phyloP scores from a whole-genome alignment of 495 filamentous ascomycete species.

The Penicillium manginii region DNA sequence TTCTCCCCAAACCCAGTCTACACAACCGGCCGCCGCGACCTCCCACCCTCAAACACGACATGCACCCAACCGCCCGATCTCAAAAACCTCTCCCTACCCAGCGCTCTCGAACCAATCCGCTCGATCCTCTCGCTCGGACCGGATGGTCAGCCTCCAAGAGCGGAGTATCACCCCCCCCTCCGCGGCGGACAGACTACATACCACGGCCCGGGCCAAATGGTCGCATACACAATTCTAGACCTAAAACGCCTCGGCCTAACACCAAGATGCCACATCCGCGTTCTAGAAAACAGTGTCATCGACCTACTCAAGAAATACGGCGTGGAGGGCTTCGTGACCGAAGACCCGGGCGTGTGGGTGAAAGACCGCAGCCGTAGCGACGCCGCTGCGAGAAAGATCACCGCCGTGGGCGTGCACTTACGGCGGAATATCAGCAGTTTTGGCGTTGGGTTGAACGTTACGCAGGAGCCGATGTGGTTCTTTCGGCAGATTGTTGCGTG shows the following conservation, averaged over 20 bases:
- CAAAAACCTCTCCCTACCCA: conserved; percentile 39
- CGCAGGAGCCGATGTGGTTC: conserved; percentile 62
- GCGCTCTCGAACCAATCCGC: conserved; percentile 42
- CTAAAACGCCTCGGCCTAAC: conserved; percentile 59
- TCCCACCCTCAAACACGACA: conserved; percentile 54
- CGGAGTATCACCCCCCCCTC: conserved; percentile 68
- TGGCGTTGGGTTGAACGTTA: conserved; percentile 86
- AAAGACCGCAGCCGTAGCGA: conserved; percentile 1
- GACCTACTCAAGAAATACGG: conserved; percentile 58
- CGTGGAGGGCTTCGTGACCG: conserved; percentile 62
- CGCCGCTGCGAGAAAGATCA: conserved; percentile 67
- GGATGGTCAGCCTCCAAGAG: conserved; percentile 37
- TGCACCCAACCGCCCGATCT: conserved; percentile 26
- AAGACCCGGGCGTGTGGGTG: conserved; percentile 89
- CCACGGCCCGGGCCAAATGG: conserved; percentile 91
- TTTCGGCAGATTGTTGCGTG: conserved; percentile 84
- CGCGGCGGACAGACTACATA: conserved; percentile 93
- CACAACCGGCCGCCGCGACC: conserved; percentile 86
- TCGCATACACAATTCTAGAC: conserved; percentile 87
- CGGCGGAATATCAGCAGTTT: conserved; percentile 82
- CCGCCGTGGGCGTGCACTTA: conserved; percentile 87
- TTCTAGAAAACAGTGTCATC: conserved; percentile 78
- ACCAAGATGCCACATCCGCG: conserved; percentile 68
- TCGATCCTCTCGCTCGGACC: conserved; percentile 34
- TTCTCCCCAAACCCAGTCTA: conserved; percentile 86